phyloP scores from a whole-genome alignment of 176 grass and related monocot species.

The Canna indica region DNA sequence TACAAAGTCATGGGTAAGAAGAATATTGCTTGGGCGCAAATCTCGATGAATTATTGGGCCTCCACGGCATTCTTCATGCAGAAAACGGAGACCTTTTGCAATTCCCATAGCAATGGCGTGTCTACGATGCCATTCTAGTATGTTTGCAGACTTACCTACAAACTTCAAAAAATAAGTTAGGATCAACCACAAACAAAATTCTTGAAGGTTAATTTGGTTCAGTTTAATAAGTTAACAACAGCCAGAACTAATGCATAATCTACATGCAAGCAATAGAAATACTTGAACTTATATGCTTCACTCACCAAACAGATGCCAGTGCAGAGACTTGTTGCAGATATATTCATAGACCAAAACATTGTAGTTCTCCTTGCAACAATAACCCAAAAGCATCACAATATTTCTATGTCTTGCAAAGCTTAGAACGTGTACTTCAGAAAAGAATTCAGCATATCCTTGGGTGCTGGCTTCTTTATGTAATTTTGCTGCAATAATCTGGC shows the following conservation, averaged over 20 bases:
- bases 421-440: conserved; percentile 71
- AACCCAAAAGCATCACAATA: conserved; percentile 69
- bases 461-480: conserved; percentile 51
- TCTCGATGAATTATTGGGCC: conserved; percentile 71
- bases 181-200: not conserved
- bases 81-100: conserved; percentile 57
- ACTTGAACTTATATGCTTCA: conserved; percentile 7
- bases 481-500: conserved; percentile 60
- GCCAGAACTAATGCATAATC: not conserved
- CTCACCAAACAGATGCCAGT: conserved; percentile 71
- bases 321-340: conserved; percentile 67
- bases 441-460: conserved; percentile 65
- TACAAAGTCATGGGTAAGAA: conserved; percentile 64
- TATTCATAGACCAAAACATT: conserved; percentile 72
- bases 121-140: conserved; percentile 68
- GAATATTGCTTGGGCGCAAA: conserved; percentile 62
- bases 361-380: conserved; percentile 69
- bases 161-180: not conserved
- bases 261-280: not conserved
- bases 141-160: conserved; percentile 34
- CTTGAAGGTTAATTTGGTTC: not conserved
- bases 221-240: not conserved
- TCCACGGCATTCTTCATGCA: conserved; percentile 55
- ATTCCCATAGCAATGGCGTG: conserved; percentile 57
- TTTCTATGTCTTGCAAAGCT: conserved; percentile 64